Evolutionary conservation across 1,139 yeast species (phyloP), one percentile per base, ranked within the genome.

Genomic region (Yamadazyma spencermartinsiae): DNA sequence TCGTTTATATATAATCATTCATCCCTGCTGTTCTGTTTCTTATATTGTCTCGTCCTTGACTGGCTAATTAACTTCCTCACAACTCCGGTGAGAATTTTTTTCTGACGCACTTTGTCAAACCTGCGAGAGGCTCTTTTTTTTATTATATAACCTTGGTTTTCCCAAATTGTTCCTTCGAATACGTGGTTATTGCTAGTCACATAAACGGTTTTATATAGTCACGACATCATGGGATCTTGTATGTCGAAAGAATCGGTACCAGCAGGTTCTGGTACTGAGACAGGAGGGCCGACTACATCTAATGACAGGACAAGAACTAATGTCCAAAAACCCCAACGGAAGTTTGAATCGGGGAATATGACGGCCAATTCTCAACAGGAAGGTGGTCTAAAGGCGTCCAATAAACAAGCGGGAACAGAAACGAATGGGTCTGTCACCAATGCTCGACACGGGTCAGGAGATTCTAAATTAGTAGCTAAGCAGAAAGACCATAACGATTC

Each of bases 401-500:
- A n/a, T n/a, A n/a, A n/a, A n/a, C n/a, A n/a, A n/a, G n/a, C n/a
- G n/a, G n/a, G n/a, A n/a, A n/a, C n/a, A n/a, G n/a, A n/a, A n/a
- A n/a, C 12, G 7, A 7, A 11, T 23, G 26, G n/a, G 5, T 23
- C 26, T 23, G 12, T 11, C n/a, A 11, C 26, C 4, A 30, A 30
- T 15, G 16, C 14, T 5, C 25, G 19, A 4, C 15, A 15, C 6
- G 33, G 25, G 16, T 28, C 31, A 16, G 19, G 14, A 6, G 21
- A 29, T 10, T 17, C 33, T 3, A 30, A 19, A 12, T 8, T 11
- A 10, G n/a, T 30, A 14, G 16, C 9, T 9, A 16, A n/a, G 13
- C 35, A 26, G 11, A 42, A 45, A 34, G 44, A 40, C 5, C 41
- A 43, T 29, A 45, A 43, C 13, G 41, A 45, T 10, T 49, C 58